Evolutionary conservation across 192 early-diverging fungal species (phyloP).

Genomic region (Backusella morwellensis): DNA sequence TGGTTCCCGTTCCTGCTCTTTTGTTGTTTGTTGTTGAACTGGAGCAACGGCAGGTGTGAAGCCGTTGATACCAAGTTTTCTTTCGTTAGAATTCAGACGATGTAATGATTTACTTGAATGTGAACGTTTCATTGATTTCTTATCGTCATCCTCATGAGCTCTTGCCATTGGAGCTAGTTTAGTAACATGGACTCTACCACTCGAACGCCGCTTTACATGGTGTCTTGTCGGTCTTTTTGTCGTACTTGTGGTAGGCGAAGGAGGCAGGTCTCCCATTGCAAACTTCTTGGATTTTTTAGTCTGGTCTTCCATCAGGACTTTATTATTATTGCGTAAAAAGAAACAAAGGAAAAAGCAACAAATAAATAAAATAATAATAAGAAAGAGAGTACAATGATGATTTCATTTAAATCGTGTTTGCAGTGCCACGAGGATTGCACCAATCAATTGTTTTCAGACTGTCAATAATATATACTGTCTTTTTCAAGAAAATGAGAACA

Average conservation of each 20-base stretch:
- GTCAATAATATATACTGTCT: background rate
- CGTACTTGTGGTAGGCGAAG: conserved; percentile 9
- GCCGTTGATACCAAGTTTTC: background rate
- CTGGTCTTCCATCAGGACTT: background rate
- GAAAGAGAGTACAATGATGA: background rate
- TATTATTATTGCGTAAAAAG: background rate
- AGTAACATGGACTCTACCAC: conserved; percentile 33
- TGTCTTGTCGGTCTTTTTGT: conserved; percentile 23
- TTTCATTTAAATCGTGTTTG: conserved; percentile 6
- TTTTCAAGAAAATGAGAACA: no score
- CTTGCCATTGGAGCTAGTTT: conserved; percentile 32
- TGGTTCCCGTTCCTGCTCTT: background rate
- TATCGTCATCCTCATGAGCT: conserved; percentile 10
- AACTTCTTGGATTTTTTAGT: conserved; percentile 16
- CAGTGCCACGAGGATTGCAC: background rate
- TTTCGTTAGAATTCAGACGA: background rate
- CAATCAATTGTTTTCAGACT: background rate
- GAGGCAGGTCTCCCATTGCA: conserved; percentile 10
- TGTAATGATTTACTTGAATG: conserved; percentile 20
- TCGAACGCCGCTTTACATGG: conserved; percentile 33
- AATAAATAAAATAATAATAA: background rate
- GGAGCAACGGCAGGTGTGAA: background rate
- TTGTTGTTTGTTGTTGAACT: conserved; percentile 2
- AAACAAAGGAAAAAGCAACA: background rate
- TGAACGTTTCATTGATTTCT: conserved; percentile 23